Conservation (phyloP, 2,329 filamentous ascomycete genomes). For the Magnaporthiopsis poae region DNA sequence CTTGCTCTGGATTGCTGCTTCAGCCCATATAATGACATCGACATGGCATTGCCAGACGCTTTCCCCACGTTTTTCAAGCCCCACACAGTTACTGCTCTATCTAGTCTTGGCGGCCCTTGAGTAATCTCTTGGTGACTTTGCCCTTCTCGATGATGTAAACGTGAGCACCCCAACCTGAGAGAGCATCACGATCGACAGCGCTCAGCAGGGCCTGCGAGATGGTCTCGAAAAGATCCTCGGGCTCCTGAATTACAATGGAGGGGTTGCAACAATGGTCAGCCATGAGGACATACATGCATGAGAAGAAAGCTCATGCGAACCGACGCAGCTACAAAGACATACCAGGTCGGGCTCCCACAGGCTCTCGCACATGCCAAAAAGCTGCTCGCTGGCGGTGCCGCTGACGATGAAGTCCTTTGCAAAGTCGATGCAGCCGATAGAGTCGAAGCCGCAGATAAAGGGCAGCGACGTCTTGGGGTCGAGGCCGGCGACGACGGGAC, state of each 20-base stretch:
- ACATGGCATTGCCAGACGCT: no score
- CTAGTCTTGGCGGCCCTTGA: conserved; percentile 95
- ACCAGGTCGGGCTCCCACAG: conserved; percentile 97
- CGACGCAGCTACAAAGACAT: conserved; percentile 25
- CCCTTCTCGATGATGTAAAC: conserved; percentile 99
- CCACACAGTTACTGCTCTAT: conserved; percentile 31
- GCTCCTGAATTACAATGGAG: conserved; percentile 43
- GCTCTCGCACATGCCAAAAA: conserved; percentile 97
- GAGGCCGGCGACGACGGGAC: conserved; percentile 85
- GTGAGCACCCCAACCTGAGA: conserved; percentile 96
- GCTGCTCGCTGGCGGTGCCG: conserved; percentile 89
- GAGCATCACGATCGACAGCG: conserved; percentile 88
- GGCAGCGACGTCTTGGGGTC: conserved; percentile 89
- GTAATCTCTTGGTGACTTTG: conserved; percentile 96
- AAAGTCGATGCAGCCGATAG: conserved; percentile 98
- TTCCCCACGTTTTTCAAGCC: no score
- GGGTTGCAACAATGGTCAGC: not conserved
- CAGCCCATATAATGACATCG: no score
- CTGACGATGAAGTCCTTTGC: conserved; percentile 99
- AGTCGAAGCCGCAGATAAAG: conserved; percentile 98
- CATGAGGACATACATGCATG: conserved; percentile 11
- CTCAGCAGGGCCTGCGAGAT: conserved; percentile 93
- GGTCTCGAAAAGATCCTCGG: conserved; percentile 95
- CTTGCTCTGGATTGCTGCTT: no score
- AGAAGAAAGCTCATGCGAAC: not conserved